Conservation (phyloP, 495 filamentous ascomycete species). For the Eremomyces bilateralis region DNA sequence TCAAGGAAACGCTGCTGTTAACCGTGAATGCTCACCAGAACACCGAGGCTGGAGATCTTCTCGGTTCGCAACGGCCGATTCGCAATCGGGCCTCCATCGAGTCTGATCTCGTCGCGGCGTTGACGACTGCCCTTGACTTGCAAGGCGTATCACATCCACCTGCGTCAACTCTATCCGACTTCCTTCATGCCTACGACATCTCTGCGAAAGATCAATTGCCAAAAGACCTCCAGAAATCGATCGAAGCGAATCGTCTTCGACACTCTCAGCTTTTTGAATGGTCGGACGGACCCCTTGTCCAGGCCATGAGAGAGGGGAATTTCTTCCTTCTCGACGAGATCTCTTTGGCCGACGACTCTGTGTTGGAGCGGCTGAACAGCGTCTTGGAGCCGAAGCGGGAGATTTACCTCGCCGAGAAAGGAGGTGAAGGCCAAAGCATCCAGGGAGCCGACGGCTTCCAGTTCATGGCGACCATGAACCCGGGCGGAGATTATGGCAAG, state of each 20-base stretch:
- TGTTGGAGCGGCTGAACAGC: slow-evolving; percentile 88
- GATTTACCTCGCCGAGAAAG: slow-evolving; percentile 85
- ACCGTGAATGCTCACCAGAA: slow-evolving; percentile 97
- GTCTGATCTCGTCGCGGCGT: slow-evolving; percentile 28
- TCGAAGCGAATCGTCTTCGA: slow-evolving; percentile 36
- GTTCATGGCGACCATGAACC: slow-evolving; percentile 97
- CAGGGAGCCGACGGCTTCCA: slow-evolving; percentile 68
- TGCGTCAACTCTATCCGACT: slow-evolving; percentile 4
- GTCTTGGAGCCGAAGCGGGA: slow-evolving; percentile 80
- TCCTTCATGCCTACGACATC: slow-evolving; percentile 29
- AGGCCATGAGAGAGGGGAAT: slow-evolving; percentile 74
- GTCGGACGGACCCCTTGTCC: slow-evolving; percentile 85
- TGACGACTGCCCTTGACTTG: slow-evolving; percentile 3
- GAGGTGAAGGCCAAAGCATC: slow-evolving; percentile 56
- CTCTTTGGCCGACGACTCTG: slow-evolving; percentile 92
- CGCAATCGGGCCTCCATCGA: slow-evolving; percentile 58
- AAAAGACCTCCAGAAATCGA: slow-evolving; percentile 20
- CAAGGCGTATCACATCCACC: no score
- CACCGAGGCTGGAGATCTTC: slow-evolving; percentile 87
- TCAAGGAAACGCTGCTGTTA: slow-evolving; percentile 47
- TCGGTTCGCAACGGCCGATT: slow-evolving; percentile 83
- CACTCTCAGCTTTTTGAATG: slow-evolving; percentile 83
- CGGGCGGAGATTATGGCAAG: slow-evolving; percentile 95
- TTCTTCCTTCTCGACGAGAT: slow-evolving; percentile 96
- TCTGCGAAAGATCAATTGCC: slow-evolving; percentile 13